phyloP scores from a whole-genome alignment of 2,329 filamentous ascomycete genomes.

The Aspergillus puulaauensis region DNA sequence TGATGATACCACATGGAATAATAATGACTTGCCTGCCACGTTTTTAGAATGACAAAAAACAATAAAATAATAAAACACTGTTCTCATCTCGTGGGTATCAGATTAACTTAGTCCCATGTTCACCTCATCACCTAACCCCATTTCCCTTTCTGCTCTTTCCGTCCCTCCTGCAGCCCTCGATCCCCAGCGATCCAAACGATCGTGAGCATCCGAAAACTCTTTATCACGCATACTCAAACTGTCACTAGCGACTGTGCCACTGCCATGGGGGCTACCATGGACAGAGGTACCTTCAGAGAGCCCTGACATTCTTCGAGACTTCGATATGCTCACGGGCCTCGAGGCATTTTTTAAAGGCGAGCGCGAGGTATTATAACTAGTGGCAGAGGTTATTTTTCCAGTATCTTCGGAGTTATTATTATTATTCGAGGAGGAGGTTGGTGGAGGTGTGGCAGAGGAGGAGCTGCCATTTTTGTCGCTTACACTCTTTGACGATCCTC shows the following conservation, averaged over 20 bases:
- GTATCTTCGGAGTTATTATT: constrained; percentile 21
- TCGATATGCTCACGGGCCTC: constrained; percentile 32
- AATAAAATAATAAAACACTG: not conserved
- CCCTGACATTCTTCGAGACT: constrained; percentile 27
- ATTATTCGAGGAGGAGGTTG: constrained; percentile 16
- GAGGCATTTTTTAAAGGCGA: constrained; percentile 20
- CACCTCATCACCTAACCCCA: constrained; percentile 81
- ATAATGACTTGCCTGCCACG: not conserved
- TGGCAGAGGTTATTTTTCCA: constrained; percentile 23
- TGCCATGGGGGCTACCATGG: constrained; percentile 19
- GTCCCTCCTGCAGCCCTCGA: constrained; percentile 57
- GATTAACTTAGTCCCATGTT: constrained; percentile 75
- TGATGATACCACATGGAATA: not conserved
- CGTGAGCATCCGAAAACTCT: constrained; percentile 40
- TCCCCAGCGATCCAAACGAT: constrained; percentile 53
- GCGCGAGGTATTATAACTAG: constrained; percentile 18
- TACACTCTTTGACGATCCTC: constrained; percentile 28
- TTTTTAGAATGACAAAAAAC: not conserved
- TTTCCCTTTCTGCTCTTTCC: constrained; percentile 53
- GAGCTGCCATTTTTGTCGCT: constrained; percentile 26
- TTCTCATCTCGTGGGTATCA: not conserved
- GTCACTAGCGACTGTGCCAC: constrained; percentile 29
- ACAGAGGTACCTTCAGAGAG: constrained; percentile 20
- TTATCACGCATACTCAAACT: constrained; percentile 37
- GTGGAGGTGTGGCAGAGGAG: constrained; percentile 17